A percentile compares a stretch with the other conserved stretches of the same genome.
Evolutionary conservation across 345 rosid genomes (phyloP).

Genomic region (Cardamine chenopodiifolia): DNA sequence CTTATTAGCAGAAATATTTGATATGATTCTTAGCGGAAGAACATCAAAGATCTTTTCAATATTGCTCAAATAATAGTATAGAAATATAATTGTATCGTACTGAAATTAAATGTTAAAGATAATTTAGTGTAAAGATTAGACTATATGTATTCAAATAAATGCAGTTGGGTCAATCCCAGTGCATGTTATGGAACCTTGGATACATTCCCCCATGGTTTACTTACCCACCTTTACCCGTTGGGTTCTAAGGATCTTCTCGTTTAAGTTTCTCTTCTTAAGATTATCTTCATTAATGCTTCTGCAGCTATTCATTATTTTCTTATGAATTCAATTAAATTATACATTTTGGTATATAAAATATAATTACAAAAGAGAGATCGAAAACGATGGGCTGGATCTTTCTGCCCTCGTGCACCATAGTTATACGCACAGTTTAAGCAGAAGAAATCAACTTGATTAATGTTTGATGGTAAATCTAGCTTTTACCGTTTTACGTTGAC

Average conservation of each 20-base stretch:
- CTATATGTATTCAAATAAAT: not conserved
- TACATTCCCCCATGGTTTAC: slow-evolving; percentile 28
- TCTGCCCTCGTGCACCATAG: slow-evolving; percentile 6
- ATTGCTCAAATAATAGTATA: no score
- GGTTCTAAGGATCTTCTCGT: slow-evolving; percentile 17
- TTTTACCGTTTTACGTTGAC: not conserved
- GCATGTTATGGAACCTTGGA: slow-evolving; percentile 25
- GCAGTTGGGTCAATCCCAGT: not conserved
- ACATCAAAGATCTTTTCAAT: slow-evolving; percentile 35
- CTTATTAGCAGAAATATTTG: slow-evolving; percentile 1
- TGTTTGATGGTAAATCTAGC: not conserved
- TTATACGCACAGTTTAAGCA: not conserved
- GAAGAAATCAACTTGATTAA: not conserved
- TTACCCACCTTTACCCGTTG: not conserved
- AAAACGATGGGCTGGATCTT: slow-evolving; percentile 2
- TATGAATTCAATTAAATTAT: not conserved
- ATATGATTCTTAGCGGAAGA: slow-evolving; percentile 27
- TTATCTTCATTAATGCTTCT: slow-evolving; percentile 3
- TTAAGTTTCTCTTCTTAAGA: not conserved
- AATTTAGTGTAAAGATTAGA: not conserved
- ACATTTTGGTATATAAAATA: not conserved
- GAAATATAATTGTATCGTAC: no score
- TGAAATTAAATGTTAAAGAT: not conserved
- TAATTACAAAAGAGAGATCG: not conserved
- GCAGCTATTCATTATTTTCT: not conserved